Evolutionary conservation across 164 flowering plant species (phyloP).

Genomic region (Kingdonia uniflora): DNA sequence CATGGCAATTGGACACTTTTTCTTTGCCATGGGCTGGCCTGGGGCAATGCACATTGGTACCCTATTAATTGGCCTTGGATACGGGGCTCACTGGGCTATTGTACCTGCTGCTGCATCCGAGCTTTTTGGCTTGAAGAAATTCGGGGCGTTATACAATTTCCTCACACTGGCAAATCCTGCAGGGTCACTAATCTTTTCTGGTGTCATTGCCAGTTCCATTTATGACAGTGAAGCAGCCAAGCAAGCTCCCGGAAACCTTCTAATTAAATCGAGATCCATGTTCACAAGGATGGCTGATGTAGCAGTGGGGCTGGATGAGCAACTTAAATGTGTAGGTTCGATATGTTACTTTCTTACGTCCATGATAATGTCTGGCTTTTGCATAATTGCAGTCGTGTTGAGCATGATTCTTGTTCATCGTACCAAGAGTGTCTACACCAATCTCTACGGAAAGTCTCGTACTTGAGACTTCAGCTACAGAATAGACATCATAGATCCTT

Average conservation of each 20-base stretch:
- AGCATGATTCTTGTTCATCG: slow-evolving; percentile 78
- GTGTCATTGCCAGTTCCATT: slow-evolving; percentile 72
- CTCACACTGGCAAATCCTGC: slow-evolving; percentile 83
- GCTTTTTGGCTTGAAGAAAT: slow-evolving; percentile 85
- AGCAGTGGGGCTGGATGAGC: slow-evolving; percentile 24
- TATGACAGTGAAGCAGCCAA: slow-evolving; percentile 88
- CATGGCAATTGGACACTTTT: slow-evolving; percentile 81
- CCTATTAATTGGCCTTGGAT: slow-evolving; percentile 84
- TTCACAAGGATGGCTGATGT: slow-evolving; percentile 16
- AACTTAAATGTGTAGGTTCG: slow-evolving; percentile 62
- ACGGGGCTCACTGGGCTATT: slow-evolving; percentile 98
- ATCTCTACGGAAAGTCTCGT: slow-evolving; percentile 69
- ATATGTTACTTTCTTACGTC: slow-evolving; percentile 76
- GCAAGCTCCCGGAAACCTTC: slow-evolving; percentile 37
- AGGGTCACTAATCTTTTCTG: slow-evolving; percentile 81
- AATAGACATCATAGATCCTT: not conserved
- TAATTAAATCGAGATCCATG: slow-evolving; percentile 11
- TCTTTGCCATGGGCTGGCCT: slow-evolving; percentile 85
- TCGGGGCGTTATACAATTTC: slow-evolving; percentile 90
- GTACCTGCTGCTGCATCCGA: slow-evolving; percentile 96
- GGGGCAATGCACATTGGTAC: slow-evolving; percentile 86
- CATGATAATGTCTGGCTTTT: slow-evolving; percentile 70
- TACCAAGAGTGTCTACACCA: slow-evolving; percentile 64
- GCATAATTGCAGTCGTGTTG: slow-evolving; percentile 59
- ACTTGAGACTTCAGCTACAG: slow-evolving; percentile 21